phyloP scores from a whole-genome alignment of 495 filamentous ascomycete genomes.

The Choiromyces venosus region DNA sequence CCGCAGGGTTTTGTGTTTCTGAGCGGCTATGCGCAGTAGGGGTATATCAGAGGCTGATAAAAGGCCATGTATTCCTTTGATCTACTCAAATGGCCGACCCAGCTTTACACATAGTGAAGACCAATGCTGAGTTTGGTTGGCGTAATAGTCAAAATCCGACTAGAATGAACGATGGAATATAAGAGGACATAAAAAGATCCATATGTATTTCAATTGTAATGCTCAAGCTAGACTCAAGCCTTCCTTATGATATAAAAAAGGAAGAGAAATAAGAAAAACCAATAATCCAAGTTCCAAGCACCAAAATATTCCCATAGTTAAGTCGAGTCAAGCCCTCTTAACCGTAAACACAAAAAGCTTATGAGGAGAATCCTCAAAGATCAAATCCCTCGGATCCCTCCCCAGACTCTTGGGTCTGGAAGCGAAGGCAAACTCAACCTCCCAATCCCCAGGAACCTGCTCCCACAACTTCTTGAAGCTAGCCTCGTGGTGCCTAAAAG shows the following conservation, averaged over 20 bases:
- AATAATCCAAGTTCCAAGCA: neutral
- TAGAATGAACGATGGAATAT: neutral
- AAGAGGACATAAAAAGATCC: neutral
- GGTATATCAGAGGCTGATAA: neutral
- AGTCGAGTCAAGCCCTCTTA: neutral
- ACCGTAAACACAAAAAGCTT: slow-evolving; percentile 18
- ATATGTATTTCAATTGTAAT: neutral
- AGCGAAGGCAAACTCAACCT: slow-evolving; percentile 8
- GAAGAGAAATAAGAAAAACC: neutral
- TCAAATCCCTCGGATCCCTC: neutral
- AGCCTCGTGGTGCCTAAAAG: slow-evolving; percentile 48
- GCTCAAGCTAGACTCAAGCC: neutral
- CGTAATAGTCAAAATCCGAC: too few relatives aligned
- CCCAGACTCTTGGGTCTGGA: neutral
- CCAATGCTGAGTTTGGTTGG: neutral
- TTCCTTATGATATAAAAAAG: neutral
- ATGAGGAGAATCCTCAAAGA: neutral
- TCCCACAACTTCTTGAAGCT: slow-evolving; percentile 52
- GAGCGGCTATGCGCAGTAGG: neutral
- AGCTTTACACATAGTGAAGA: neutral
- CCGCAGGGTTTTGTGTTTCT: neutral
- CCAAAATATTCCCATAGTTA: neutral
- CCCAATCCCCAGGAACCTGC: slow-evolving; percentile 44
- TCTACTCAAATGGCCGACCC: neutral
- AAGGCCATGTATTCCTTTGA: neutral